Evolutionary conservation across 345 rosid species (phyloP), one percentile per base, ranked within the genome.

Genomic region (Eucalyptus grandis): DNA sequence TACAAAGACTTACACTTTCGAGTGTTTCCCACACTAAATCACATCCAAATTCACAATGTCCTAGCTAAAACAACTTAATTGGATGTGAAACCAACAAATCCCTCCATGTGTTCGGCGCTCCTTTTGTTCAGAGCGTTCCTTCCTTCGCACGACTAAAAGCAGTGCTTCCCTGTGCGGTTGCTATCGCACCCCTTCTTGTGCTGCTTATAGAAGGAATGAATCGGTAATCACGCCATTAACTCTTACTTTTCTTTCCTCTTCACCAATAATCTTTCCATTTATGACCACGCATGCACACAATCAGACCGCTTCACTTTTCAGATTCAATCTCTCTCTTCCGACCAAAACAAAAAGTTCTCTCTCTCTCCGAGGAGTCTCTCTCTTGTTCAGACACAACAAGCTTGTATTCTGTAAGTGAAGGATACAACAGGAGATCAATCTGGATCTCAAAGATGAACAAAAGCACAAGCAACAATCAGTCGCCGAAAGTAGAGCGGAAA

Each of bases 401-500:
- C 82, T 34, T 17, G 21, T 34, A 37, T 69, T 69, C 82, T 69
- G 44, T 34, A 37, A 17, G 43, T 69, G 43, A 15, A 31, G 5
- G 44, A 69, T 69, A 34, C 82, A 17, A 19, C 44, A 34, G 82
- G 14, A 34, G 62, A 31, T 44, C 58, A 37, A 86, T 40, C 87
- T 27, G 46, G n/a, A 37, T 17, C 30, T 15, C 14, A 88, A 54
- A 49, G 58, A 49, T 16, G 65, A 43, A 88, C 67, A 54, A 27
- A 54, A 46, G 26, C 82, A 34, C 44, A 34, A 34, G 88, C 17
- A 40, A 62, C 88, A 27, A 37, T 40, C 88, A 31, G 72, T 62
- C 90, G 11, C 47, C 90, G 2, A 91, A 88, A 82, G 90, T 88
- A 88, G 95, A 94, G 24, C 90, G 97, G 62, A 94, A 94, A 88